These are phyloP conservation scores for Termitomyces sp. DNA, from an alignment of 768 basidiomycete genomes.

Conservation along the genomic window DNA sequence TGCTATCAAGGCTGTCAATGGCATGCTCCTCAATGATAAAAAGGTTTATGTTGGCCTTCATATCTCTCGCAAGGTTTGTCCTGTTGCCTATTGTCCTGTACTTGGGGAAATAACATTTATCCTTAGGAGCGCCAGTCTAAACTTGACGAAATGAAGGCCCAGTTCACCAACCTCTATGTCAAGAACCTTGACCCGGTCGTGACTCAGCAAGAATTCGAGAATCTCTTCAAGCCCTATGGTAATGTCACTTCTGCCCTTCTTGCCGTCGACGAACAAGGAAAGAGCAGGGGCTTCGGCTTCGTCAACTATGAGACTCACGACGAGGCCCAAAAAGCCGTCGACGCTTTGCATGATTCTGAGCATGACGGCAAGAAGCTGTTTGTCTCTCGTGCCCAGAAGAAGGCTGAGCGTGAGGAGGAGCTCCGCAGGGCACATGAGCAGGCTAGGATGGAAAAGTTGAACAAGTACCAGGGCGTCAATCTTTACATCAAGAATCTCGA, in stretches of 20 bases:
- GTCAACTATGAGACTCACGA: slow-evolving; percentile 96
- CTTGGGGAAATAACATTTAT: not conserved
- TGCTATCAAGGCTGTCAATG: slow-evolving; percentile 98
- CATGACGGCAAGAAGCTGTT: slow-evolving; percentile 85
- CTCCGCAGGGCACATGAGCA: slow-evolving; percentile 89
- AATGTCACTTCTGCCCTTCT: slow-evolving; percentile 85
- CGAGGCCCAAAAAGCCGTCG: slow-evolving; percentile 86
- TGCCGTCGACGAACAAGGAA: slow-evolving; percentile 80
- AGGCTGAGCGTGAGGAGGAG: slow-evolving; percentile 96
- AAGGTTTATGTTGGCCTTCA: slow-evolving; percentile 98
- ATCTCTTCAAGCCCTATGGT: slow-evolving; percentile 74
- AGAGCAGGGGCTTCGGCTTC: slow-evolving; percentile 96
- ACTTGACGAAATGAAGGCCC: slow-evolving; percentile 94
- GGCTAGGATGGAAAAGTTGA: slow-evolving; percentile 93
- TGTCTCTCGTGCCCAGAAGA: slow-evolving; percentile 97
- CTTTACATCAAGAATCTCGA: slow-evolving; percentile 99
- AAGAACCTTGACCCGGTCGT: slow-evolving; percentile 91
- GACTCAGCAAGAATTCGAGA: slow-evolving; percentile 79
- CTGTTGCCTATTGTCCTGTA: not conserved
- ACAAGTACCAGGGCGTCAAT: slow-evolving; percentile 99
- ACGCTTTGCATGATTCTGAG: slow-evolving; percentile 82
- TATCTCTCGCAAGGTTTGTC: slow-evolving; percentile 83
- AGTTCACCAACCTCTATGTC: slow-evolving; percentile 98
- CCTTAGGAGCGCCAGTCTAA: slow-evolving; percentile 94
- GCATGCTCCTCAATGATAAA: slow-evolving; percentile 99